phyloP scores from a whole-genome alignment of 345 rosid genomes.

The Rhizophora mangle region DNA sequence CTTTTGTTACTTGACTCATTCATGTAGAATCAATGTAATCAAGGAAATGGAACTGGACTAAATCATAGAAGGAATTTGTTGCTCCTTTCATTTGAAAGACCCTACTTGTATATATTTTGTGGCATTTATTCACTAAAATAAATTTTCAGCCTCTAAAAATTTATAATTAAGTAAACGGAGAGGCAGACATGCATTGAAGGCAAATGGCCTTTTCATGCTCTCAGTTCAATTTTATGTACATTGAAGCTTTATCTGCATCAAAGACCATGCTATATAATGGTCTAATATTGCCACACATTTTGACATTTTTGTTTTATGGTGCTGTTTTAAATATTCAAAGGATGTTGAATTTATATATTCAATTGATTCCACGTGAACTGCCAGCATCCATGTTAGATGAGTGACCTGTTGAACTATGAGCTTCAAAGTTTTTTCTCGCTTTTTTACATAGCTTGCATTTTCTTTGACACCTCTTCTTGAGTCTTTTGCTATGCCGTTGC shows the following conservation, averaged over 20 bases:
- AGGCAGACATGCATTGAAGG: neutral
- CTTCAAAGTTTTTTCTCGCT: neutral
- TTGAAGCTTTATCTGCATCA: neutral
- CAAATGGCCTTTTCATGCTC: neutral
- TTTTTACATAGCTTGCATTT: conserved; percentile 54
- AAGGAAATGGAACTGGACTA: neutral
- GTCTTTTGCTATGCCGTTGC: conserved; percentile 79
- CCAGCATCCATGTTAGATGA: neutral
- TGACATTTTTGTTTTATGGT: neutral
- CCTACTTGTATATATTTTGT: no score
- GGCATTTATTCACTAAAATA: neutral
- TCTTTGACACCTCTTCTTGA: conserved; percentile 80
- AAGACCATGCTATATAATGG: neutral
- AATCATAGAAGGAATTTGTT: neutral
- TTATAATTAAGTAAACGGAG: neutral
- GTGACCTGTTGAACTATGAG: neutral
- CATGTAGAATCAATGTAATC: no score
- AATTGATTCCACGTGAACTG: neutral
- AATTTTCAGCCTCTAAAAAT: neutral
- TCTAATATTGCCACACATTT: neutral
- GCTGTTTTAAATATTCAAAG: neutral
- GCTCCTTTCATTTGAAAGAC: neutral
- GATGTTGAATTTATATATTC: neutral
- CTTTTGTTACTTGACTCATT: neutral
- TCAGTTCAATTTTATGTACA: neutral